phyloP scores from a whole-genome alignment of 179 eudicot genomes.

The Nepenthes alata region DNA sequence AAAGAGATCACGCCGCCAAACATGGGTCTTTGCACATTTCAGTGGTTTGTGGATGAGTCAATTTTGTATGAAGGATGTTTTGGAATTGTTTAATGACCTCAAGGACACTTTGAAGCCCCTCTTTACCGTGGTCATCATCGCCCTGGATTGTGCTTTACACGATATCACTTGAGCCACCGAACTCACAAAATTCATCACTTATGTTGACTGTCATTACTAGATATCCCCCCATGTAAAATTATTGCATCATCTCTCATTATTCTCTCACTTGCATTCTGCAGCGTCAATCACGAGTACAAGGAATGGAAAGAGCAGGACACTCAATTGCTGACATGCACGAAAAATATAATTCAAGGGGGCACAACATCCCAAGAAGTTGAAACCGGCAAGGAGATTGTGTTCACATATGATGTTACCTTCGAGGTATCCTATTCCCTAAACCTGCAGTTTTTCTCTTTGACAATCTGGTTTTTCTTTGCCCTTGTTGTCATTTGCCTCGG shows the following conservation, averaged over 20 bases:
- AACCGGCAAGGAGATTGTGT: conserved; percentile 28
- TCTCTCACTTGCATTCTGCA: conserved; percentile 7
- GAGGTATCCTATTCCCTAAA: conserved; percentile 16
- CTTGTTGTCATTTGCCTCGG: conserved; percentile 2
- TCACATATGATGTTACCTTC: conserved; percentile 32
- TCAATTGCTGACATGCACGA: conserved; percentile 29
- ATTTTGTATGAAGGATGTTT: too few species aligned
- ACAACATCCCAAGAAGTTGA: conserved; percentile 29
- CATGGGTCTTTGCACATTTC: too few species aligned
- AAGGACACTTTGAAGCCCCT: too few species aligned
- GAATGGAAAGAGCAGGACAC: conserved; percentile 34
- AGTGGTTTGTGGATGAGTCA: too few species aligned
- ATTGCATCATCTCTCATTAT: background rate
- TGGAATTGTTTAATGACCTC: too few species aligned
- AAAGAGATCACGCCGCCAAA: too few species aligned
- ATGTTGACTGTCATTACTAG: too few species aligned
- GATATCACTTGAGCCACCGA: too few species aligned
- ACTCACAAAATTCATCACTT: too few species aligned
- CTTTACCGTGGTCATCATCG: too few species aligned
- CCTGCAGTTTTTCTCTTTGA: background rate
- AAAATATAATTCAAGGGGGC: conserved; percentile 23
- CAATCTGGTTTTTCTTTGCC: background rate
- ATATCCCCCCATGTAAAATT: background rate
- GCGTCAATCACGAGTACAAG: conserved; percentile 35
- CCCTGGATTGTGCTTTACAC: too few species aligned